Percentiles rank a stretch among this genome's conserved stretches.
Evolutionary conservation across 352 stramenopile species (phyloP).

Genomic region (Phytopythium aichiense): DNA sequence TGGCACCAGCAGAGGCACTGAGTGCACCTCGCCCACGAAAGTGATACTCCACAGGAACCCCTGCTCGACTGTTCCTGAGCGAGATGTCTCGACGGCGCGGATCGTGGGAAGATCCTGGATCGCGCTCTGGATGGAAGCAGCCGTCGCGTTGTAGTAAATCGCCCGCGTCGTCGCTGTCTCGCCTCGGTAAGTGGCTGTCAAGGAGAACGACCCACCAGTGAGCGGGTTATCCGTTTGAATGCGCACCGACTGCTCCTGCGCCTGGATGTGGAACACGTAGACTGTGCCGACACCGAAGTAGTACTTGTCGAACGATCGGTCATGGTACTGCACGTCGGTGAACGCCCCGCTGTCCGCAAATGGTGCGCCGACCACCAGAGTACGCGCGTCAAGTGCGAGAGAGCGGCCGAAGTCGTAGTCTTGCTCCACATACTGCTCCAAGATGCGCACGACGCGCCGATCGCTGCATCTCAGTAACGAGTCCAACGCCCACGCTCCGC

Average conservation of each 20-base stretch:
- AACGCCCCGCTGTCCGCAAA: slow-evolving; percentile 76
- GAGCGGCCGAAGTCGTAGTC: slow-evolving; percentile 84
- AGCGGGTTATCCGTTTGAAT: slow-evolving; percentile 59
- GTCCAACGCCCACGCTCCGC: slow-evolving; percentile 44
- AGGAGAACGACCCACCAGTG: slow-evolving; percentile 64
- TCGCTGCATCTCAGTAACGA: slow-evolving; percentile 72
- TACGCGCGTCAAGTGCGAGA: slow-evolving; percentile 79
- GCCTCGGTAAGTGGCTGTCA: slow-evolving; percentile 63
- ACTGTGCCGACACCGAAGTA: slow-evolving; percentile 70
- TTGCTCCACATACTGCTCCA: slow-evolving; percentile 77
- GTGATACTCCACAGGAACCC: slow-evolving; percentile 81
- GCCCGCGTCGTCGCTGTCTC: slow-evolving; percentile 46
- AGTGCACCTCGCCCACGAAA: slow-evolving; percentile 73
- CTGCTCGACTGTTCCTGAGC: slow-evolving; percentile 64
- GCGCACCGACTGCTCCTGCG: slow-evolving; percentile 65
- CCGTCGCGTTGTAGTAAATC: slow-evolving; percentile 64
- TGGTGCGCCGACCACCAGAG: slow-evolving; percentile 88
- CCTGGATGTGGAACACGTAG: slow-evolving; percentile 74
- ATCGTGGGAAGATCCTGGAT: slow-evolving; percentile 83
- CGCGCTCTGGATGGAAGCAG: slow-evolving; percentile 65
- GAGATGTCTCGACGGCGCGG: slow-evolving; percentile 73
- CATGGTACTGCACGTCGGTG: slow-evolving; percentile 45
- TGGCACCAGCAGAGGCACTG: slow-evolving; percentile 50
- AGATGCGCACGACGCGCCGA: slow-evolving; percentile 77
- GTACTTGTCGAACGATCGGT: slow-evolving; percentile 43